Percentiles rank a stretch among this genome's conserved stretches.
phyloP scores from a whole-genome alignment of 495 filamentous ascomycete species.

The Endocarpon pusillum region DNA sequence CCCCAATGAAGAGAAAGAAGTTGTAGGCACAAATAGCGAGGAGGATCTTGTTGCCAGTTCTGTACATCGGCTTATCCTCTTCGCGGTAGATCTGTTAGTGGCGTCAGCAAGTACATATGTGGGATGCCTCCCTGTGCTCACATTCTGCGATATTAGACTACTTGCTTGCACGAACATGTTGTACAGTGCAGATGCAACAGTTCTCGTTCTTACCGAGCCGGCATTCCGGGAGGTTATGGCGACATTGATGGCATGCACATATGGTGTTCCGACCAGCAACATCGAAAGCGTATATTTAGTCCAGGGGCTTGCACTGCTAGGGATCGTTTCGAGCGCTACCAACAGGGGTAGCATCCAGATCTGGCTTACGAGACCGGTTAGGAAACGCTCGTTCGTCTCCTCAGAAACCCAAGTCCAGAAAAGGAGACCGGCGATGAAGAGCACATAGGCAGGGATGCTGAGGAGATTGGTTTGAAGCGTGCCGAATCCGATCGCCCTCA shows the following conservation, averaged over 20 bases:
- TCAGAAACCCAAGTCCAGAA: slow-evolving; percentile 23
- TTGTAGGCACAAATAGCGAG: slow-evolving; percentile 37
- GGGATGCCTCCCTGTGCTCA: slow-evolving; percentile 16
- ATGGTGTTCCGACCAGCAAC: slow-evolving; percentile 26
- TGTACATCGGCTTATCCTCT: slow-evolving; percentile 50
- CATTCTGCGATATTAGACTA: slow-evolving; percentile 45
- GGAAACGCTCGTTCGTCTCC: slow-evolving; percentile 22
- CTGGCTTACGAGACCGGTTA: slow-evolving; percentile 23
- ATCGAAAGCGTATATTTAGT: slow-evolving; percentile 25
- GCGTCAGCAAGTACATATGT: slow-evolving; percentile 9
- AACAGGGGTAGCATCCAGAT: slow-evolving; percentile 32
- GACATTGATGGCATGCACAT: slow-evolving; percentile 37
- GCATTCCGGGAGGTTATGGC: slow-evolving; percentile 35
- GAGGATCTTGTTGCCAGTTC: slow-evolving; percentile 46
- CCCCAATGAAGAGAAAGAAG: slow-evolving; percentile 33
- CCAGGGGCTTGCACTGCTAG: slow-evolving; percentile 20
- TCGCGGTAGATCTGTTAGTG: slow-evolving; percentile 37
- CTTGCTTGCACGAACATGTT: slow-evolving; percentile 59
- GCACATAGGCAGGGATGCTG: slow-evolving; percentile 31
- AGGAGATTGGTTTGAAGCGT: slow-evolving; percentile 37
- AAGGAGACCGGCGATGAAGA: slow-evolving; percentile 23
- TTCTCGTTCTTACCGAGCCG: slow-evolving; percentile 35
- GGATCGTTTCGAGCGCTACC: slow-evolving; percentile 22
- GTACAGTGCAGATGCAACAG: slow-evolving; percentile 40
- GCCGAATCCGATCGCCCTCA: slow-evolving; percentile 28